Conservation (phyloP, 164 flowering plant species). For the Euptelea pleiosperma region DNA sequence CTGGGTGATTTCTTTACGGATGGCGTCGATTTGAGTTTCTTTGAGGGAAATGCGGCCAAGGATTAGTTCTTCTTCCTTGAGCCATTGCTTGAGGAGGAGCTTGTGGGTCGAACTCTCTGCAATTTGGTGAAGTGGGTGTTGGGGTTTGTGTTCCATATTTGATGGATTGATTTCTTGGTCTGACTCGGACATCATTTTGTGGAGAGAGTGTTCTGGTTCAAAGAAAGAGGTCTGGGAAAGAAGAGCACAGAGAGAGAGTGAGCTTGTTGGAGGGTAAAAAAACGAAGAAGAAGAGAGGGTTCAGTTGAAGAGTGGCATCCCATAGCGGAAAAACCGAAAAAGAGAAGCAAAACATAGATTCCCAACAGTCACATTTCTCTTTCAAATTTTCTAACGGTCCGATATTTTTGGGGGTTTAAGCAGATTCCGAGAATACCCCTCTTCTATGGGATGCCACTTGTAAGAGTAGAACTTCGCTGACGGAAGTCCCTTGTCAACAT, state of each 20-base stretch:
- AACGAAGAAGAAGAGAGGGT: not conserved
- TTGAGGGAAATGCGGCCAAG: constrained; percentile 54
- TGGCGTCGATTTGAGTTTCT: constrained; percentile 71
- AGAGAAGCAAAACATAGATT: not conserved
- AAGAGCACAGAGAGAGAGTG: not conserved
- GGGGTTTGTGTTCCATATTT: constrained; percentile 30
- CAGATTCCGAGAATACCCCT: no score
- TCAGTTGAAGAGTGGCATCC: no score
- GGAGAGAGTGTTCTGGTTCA: not conserved
- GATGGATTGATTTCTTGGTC: constrained; percentile 7
- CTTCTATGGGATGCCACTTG: no score
- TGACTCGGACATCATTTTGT: not conserved
- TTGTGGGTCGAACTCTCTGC: constrained; percentile 79
- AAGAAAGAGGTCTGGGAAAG: not conserved
- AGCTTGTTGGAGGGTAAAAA: no score
- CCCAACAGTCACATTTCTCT: not conserved
- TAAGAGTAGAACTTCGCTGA: no score
- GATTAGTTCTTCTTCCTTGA: constrained; percentile 81
- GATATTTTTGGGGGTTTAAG: no score
- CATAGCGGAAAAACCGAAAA: not conserved
- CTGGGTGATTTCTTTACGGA: constrained; percentile 65
- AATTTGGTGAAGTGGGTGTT: constrained; percentile 80
- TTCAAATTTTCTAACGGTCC: not conserved
- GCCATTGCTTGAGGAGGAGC: constrained; percentile 90
- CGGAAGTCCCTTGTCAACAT: no score